A percentile compares a stretch with the other conserved stretches of the same genome.
Evolutionary conservation across 2,329 filamentous ascomycete genomes (phyloP).

Genomic region (Aspergillus alliaceus): DNA sequence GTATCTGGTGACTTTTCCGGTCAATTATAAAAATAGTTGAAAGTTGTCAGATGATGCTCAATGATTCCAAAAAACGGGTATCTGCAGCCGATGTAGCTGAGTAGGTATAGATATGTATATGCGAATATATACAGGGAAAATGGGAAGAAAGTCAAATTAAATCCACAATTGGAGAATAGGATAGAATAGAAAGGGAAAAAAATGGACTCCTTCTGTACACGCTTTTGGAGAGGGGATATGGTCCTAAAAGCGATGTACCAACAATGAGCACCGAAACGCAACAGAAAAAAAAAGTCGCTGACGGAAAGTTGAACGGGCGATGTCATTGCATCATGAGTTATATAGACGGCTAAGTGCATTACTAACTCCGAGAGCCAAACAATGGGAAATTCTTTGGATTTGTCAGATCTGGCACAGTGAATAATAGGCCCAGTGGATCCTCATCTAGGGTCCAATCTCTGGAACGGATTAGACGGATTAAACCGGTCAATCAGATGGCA

Average conservation of each 20-base stretch:
- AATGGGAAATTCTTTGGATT: conserved; percentile 10
- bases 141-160: neutral
- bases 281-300: neutral
- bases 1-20: neutral
- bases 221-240: conserved; percentile 9
- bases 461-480: conserved; percentile 8
- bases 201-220: neutral
- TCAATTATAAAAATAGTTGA: neutral
- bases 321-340: conserved; percentile 13
- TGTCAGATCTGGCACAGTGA: conserved; percentile 10
- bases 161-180: neutral
- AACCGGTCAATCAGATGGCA: conserved; percentile 11
- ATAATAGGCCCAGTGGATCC: neutral
- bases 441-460: conserved; percentile 7
- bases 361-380: conserved; percentile 12
- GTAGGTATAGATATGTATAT: conserved; percentile 2
- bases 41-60: neutral
- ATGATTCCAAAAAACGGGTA: neutral
- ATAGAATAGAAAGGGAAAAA: no score
- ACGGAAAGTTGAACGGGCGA: neutral
- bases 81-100: conserved; percentile 1
- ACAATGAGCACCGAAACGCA: neutral
- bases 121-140: conserved; percentile 5
- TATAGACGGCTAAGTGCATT: conserved; percentile 8
- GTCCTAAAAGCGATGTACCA: conserved; percentile 1